phyloP scores from a whole-genome alignment of 257 asterid species.

The Pogostemon cablin region DNA sequence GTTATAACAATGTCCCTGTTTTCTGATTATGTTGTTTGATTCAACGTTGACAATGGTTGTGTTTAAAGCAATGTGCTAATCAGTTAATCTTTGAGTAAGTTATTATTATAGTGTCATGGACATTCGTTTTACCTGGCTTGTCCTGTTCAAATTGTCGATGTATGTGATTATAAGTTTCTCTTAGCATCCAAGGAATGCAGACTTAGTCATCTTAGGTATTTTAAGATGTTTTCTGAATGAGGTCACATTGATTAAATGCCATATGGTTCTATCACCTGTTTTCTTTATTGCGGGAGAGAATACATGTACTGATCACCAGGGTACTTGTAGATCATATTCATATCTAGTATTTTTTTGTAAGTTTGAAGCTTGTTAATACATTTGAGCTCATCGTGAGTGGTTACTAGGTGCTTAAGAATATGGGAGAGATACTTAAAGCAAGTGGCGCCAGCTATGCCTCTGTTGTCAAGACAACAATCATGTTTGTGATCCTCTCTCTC shows the following conservation, averaged over 20 bases:
- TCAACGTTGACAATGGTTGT: neutral
- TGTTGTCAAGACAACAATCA: constrained; percentile 97
- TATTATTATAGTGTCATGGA: constrained; percentile 6
- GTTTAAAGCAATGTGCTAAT: neutral
- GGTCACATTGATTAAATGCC: neutral
- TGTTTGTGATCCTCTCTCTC: constrained; percentile 52
- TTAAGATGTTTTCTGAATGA: neutral
- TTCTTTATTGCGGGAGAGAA: constrained; percentile 15
- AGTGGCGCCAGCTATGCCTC: constrained; percentile 85
- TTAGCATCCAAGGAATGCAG: neutral
- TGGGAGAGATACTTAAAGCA: constrained; percentile 98
- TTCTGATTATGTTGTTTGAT: neutral
- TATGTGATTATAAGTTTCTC: neutral
- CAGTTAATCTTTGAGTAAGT: constrained; percentile 19
- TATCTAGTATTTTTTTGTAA: neutral
- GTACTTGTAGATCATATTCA: neutral
- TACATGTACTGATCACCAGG: constrained; percentile 1
- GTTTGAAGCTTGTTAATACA: constrained; percentile 24
- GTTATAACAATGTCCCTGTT: constrained; percentile 3
- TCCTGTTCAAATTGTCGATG: neutral
- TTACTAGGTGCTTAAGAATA: constrained; percentile 81
- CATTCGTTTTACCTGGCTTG: neutral
- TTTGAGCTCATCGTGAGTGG: constrained; percentile 29
- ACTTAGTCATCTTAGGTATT: neutral
- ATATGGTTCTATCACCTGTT: constrained; percentile 9